Evolutionary conservation across 768 basidiomycete genomes (phyloP), one percentile per base, ranked within the genome.

Genomic region (Boletales sp.): DNA sequence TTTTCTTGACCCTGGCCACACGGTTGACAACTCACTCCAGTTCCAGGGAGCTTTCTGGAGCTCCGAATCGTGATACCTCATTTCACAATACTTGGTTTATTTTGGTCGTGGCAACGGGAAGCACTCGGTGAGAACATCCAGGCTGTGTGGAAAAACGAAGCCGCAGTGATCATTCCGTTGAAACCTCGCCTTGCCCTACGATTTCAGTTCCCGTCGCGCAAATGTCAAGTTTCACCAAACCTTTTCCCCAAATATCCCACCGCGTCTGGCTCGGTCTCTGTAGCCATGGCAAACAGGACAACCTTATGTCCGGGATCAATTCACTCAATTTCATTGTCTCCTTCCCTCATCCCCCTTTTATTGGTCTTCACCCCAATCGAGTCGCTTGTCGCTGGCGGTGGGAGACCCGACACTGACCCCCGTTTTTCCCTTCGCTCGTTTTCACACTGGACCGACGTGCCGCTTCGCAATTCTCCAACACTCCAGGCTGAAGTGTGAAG

Each of bases 401-500:
- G 45, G 48, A 59, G 37, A 45, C 34, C 5, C 34, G 44, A 50
- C 35, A 39, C 35, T 11, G 44, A 61, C 65, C n/a, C 38, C 62
- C 65, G 19, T 66, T 67, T 56, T 52, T 24, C 17, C 37, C 29
- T 40, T 48, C 61, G n/a, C 19, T 62, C 56, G 5, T 56, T 69
- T 47, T 48, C 41, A 12, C 31, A 29, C n/a, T 47, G 21, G 24
- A n/a, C 19, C 10, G 18, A 47, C 37, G 40, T 29, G 29, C 42
- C 18, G n/a, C 18, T 45, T 43, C 47, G 48, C 43, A 38, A 42
- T 29, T 17, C 32, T 42, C 30, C 29, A 11, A 40, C 24, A 6
- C 6, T 27, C 24, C 7, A 27, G 24, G 24, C 24, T 7, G 24
- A 7, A 27, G 24, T 5, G 24, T 27, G 24, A 6, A 3, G 7